Evolutionary conservation across 2,329 filamentous ascomycete species (phyloP), one percentile per base, ranked within the genome.

Genomic region (Penicillium paneum): DNA sequence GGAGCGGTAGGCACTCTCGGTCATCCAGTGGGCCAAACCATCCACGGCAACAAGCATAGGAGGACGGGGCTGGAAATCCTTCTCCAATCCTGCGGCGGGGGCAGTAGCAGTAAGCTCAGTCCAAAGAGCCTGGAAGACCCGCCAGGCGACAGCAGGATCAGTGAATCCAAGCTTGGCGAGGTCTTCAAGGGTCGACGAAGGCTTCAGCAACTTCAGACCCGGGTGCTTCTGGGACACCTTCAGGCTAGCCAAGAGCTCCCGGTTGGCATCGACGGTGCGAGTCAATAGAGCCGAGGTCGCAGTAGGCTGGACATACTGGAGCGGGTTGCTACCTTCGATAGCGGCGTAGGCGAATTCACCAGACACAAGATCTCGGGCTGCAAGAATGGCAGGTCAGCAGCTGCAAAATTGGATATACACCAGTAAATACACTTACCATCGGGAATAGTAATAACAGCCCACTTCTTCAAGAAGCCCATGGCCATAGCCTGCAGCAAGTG

Each of bases 371-470:
- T 96, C 92, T 68, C 92, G 87, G 51, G 85, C 93, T 90, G 63
- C 28, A 58, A 17, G 46, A 41, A n/a, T 10, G 36, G 42, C 46
- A 24, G 44, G 50, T 69, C 51, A 67, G 60, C 13, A 59, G 36
- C 34, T 47, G 34, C 31, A 31, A n/a, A 17, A 29, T 35, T 47
- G 31, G 19, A 29, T 41, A 34, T 41, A 36, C 10, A 35, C 6
- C 21, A 36, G 21, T 8, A 29, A 10, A n/a, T 15, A 10, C 13
- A 44, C 80, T 65, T 79, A 95, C 92, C 89, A 77, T 99, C 91
- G 35, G 94, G 92, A 48, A 97, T 81, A 67, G 90, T 88, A 55
- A 99, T 81, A 43, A 97, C 91, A 41, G 96, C 81, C 91, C 92
- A 97, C 28, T 88, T 82, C 71, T 91, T 90, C 67, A 92, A 71